These are phyloP conservation scores for Sergeia podlipaevii DNA, from an alignment of 208 protist genomes.

Conservation along the genomic window DNA sequence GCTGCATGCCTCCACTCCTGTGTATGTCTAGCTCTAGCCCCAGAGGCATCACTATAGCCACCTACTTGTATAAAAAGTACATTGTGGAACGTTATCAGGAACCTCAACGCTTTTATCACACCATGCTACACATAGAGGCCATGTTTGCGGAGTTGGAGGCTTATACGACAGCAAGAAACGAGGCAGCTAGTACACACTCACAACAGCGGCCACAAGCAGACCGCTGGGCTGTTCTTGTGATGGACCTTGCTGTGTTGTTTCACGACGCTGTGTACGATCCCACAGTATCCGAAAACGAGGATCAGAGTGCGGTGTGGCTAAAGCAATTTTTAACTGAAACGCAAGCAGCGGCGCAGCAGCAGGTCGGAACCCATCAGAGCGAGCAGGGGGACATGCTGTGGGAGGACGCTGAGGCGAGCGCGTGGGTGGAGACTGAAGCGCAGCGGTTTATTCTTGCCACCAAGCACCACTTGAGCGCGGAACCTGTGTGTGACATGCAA, in stretches of 20 bases:
- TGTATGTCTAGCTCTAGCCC: too few species aligned
- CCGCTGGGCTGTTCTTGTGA: slow-evolving; percentile 15
- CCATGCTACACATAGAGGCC: slow-evolving; percentile 49
- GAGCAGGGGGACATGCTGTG: slow-evolving; percentile 7
- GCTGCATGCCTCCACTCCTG: too few species aligned
- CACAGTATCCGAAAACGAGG: slow-evolving; percentile 56
- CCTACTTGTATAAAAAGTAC: slow-evolving; percentile 23
- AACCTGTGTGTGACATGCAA: slow-evolving; percentile 7
- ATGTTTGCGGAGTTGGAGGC: slow-evolving; percentile 30
- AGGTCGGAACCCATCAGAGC: not conserved
- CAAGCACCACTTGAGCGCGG: slow-evolving; percentile 34
- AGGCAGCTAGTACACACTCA: not conserved
- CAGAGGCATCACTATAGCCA: not conserved
- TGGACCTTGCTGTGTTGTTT: slow-evolving; percentile 71
- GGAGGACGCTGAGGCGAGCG: not conserved
- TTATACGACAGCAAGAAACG: not conserved
- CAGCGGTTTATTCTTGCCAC: slow-evolving; percentile 28
- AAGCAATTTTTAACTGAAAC: slow-evolving; percentile 24
- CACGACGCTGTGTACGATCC: slow-evolving; percentile 81
- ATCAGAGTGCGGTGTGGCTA: slow-evolving; percentile 41
- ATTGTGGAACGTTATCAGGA: slow-evolving; percentile 49
- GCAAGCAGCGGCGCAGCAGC: slow-evolving; percentile 4
- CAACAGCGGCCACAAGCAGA: not conserved
- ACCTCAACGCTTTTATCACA: slow-evolving; percentile 74
- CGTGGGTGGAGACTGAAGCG: slow-evolving; percentile 16